These are phyloP conservation scores for Dictyostelium discoideum DNA, from an alignment of 78 protist species.

Conservation along the genomic window DNA sequence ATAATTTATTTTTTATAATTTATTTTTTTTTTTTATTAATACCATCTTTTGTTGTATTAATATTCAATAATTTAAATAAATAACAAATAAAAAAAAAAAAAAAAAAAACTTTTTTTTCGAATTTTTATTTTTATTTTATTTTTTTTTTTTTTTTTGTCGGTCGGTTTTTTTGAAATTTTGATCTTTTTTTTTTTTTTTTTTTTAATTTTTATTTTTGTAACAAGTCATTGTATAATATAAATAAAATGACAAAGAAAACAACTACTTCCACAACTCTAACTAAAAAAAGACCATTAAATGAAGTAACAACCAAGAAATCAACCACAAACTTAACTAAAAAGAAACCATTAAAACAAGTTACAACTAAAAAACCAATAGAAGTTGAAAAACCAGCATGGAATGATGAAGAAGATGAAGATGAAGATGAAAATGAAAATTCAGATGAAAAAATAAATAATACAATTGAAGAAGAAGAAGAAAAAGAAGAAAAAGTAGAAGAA, in stretches of 20 bases:
- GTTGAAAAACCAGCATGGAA: constrained; percentile 10
- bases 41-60: no score
- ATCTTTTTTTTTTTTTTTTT: no score
- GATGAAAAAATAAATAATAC: not conserved
- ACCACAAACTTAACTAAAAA: not conserved
- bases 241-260: not conserved
- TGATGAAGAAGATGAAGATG: not conserved
- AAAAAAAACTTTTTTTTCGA: no score
- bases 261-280: not conserved
- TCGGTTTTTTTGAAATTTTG: not conserved
- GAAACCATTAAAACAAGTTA: not conserved
- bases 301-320: not conserved
- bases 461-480: not conserved
- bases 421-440: not conserved
- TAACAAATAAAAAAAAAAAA: not conserved
- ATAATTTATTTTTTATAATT: not conserved
- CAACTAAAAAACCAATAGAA: not conserved
- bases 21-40: not conserved
- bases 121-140: no score
- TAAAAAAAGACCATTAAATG: not conserved
- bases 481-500: not conserved
- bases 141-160: not conserved
- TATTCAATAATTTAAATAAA: not conserved
- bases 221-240: not conserved
- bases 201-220: no score